Evolutionary conservation across 2,329 filamentous ascomycete species (phyloP), one percentile per base, ranked within the genome.

Genomic region (Fusarium chuoi): DNA sequence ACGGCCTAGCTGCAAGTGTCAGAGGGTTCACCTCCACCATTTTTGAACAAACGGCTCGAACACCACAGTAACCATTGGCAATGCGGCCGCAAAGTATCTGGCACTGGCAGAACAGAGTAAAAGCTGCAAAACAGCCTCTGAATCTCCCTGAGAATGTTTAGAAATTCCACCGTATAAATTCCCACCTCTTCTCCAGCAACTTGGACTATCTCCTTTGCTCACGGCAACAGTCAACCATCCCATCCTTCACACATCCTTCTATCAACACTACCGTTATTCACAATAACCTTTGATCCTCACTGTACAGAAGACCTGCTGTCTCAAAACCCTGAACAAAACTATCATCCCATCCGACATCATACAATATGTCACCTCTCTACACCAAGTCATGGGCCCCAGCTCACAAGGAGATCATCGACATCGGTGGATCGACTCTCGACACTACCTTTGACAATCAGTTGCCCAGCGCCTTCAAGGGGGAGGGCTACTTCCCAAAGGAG

Each of bases 401-500:
- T 20, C 28, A 63, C 22, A 42, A 52, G 8, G 3, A 9, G 0
- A 48, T 77, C 57, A 52, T 76, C 48, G 75, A 78, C 44, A 73
- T 77, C n/a, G 74, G 72, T n/a, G 76, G 76, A 6, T 70, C 67
- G 4, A 41, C 41, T 5, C 58, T 77, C 6, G n/a, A 49, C 14
- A 15, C 33, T 5, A 65, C 49, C 0, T 72, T 75, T 6, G 61
- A 75, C 7, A 7, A 30, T 1, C 75, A 77, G 7, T 42, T 77
- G 0, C 46, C 46, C 0, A 22, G 48, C 6, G 75, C 76, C 3
- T 76, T 78, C 20, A 20, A 13, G 2, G 22, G 48, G 9, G 14
- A 71, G 6, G 74, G 42, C 1, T 68, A 73, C 45, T 77, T 78
- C 35, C 76, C 77, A 5, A 77, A 78, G 72, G 77, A 78, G 26